Evolutionary conservation across 108 stramenopile species (phyloP), one percentile per base, ranked within the genome.

Genomic region (Cyclostephanos invisitatus): DNA sequence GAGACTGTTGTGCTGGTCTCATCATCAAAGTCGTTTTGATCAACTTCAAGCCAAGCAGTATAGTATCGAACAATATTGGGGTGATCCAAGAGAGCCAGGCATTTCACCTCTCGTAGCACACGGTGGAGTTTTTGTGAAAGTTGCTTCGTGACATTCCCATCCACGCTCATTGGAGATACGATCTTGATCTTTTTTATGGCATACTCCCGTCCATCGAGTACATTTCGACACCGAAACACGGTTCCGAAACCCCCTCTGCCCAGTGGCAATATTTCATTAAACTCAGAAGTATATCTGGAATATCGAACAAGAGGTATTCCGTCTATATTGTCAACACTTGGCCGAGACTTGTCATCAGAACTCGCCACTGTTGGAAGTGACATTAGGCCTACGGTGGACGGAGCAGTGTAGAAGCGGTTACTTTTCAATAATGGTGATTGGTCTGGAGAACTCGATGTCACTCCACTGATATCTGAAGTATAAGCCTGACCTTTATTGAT

Each of bases 31-130:
- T 1, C 29, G 1, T 50, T 75, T 5, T 85, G 65, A 36, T 91
- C 89, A 10, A 87, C 67, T 78, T 97, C 98, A 35, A 97, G 72
- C 98, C 98, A 98, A 3, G 98, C 96, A 11, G 93, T 96, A 73
- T 97, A 97, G 78, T 98, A 98, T 57, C 98, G 88, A 18, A 98
- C 98, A 57, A 97, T 94, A 71, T 98, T 92, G 42, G 86, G 86
- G 72, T 98, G 98, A 65, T 96, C 96, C 29, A 98, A 70, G 22
- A 87, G 72, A 12, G 97, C 94, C 35, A 98, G 78, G 58, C 90
- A 90, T 51, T 96, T 94, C 7, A 98, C 98, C 88, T 98, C 98
- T 63, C 98, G 90, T 64, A 98, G 70, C 11, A 97, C 90, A 67
- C 95, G 88, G 44, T 88, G 83, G 48, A 97, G 69, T 25, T 78